These are phyloP conservation scores for Heritiera fomes DNA, from an alignment of 345 rosid species.

Conservation along the genomic window DNA sequence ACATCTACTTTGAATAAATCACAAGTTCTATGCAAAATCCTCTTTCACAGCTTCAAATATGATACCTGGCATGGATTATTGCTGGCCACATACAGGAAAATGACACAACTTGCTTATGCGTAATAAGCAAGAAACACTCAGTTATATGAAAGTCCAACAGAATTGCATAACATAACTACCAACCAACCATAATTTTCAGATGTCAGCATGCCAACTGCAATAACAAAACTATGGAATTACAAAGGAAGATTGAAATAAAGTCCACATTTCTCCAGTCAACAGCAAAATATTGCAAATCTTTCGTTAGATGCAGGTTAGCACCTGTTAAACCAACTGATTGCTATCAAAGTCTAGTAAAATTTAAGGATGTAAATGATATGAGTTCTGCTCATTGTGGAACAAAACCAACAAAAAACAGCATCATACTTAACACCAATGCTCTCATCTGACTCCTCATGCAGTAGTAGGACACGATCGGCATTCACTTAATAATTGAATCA, in stretches of 20 bases:
- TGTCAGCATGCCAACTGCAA: background rate
- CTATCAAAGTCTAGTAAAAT: background rate
- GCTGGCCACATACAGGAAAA: background rate
- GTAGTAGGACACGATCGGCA: background rate
- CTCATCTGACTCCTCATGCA: background rate
- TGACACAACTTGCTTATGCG: background rate
- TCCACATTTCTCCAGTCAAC: background rate
- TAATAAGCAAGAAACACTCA: background rate
- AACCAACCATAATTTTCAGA: background rate
- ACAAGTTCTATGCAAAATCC: background rate
- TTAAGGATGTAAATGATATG: background rate
- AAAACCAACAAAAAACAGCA: background rate
- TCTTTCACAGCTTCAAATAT: background rate
- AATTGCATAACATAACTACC: background rate
- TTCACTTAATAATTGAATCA: background rate
- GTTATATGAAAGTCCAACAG: background rate
- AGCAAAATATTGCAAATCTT: background rate
- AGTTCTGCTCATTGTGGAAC: background rate
- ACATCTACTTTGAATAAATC: no score
- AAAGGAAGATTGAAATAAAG: background rate
- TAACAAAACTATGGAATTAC: background rate
- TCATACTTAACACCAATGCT: conserved; percentile 1
- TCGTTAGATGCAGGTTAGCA: background rate
- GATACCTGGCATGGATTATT: background rate
- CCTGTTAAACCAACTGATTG: conserved; percentile 1